Base-by-base conservation (phyloP, 495 filamentous ascomycete species). In the Lophiotrema nucula region DNA sequence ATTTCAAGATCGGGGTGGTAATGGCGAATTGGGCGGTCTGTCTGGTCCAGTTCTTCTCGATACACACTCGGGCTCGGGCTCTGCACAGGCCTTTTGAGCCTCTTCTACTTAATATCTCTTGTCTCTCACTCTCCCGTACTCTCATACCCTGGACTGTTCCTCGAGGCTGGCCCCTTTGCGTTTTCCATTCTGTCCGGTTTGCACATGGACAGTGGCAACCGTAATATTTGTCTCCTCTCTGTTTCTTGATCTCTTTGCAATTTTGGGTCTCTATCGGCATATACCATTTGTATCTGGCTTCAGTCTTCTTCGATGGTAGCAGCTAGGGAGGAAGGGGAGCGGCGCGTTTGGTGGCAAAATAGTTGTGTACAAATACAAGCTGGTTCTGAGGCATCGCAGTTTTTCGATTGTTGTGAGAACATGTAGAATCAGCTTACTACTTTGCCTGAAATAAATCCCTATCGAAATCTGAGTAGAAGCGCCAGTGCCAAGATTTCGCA, bases 61-160 rank as follows among this genome's bases (percentile, higher is more conserved):
- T 63, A 63, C 51, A 63, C 43, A 47, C 54, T 52, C 48, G 59
- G 64, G 59, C 59, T 67, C 59, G 55, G 54, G 59, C 59, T 67
- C 59, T 54, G 35, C 33, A 21, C 19, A 11, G 39, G 51, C 27
- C 27, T 43, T 55, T 18, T 43, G 53, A 55, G 51, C 50, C 53
- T 33, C 53, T 46, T n/a, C n/a, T n/a, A n/a, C n/a, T 56, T 67
- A 67, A 67, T 67, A 67, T 56, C 46, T 58, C 35, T 52, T 46
- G 15, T 31, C 47, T 52, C 26, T 51, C 45, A 2, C 4, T 22
- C 5, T 28, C 24, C n/a, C 21, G 27, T 58, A 22, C 13, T 57
- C 58, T 52, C 56, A 60, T 60, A 56, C 62, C 56, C 56, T 59
- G 44, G 61, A 50, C 28, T 50, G 21, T 53, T 16, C 28, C 47